These are phyloP conservation scores for Leishmania aethiopica DNA, from an alignment of 208 protist genomes.

Conservation along the genomic window DNA sequence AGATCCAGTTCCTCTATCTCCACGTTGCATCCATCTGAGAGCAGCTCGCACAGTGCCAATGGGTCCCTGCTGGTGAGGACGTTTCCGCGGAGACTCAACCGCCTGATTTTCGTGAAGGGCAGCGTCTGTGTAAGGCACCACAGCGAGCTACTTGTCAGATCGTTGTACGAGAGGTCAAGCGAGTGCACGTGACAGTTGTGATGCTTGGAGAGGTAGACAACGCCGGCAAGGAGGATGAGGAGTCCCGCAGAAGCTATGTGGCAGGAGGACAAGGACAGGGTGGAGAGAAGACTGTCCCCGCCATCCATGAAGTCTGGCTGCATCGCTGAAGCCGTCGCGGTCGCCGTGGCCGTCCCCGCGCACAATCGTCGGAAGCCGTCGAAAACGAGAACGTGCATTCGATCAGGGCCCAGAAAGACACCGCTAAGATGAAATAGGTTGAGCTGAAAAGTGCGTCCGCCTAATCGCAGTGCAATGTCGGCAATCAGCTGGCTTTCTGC, in stretches of 20 bases:
- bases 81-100: slow-evolving; percentile 78
- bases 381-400: slow-evolving; percentile 66
- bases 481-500: slow-evolving; percentile 64
- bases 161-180: slow-evolving; percentile 84
- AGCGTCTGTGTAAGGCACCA: slow-evolving; percentile 56
- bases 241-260: slow-evolving; percentile 57
- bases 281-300: slow-evolving; percentile 30
- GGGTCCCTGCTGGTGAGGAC: slow-evolving; percentile 44
- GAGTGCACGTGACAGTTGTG: slow-evolving; percentile 13
- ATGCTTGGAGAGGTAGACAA: slow-evolving; percentile 28
- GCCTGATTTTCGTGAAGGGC: slow-evolving; percentile 42
- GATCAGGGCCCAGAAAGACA: slow-evolving; percentile 56
- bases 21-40: slow-evolving; percentile 52
- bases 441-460: slow-evolving; percentile 34
- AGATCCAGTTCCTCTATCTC: slow-evolving; percentile 78
- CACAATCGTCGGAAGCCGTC: slow-evolving; percentile 47
- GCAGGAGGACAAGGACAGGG: slow-evolving; percentile 74
- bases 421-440: slow-evolving; percentile 73
- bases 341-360: neutral
- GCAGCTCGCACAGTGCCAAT: slow-evolving; percentile 57
- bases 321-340: neutral
- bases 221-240: slow-evolving; percentile 53
- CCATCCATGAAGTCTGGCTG: neutral
- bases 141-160: slow-evolving; percentile 41
- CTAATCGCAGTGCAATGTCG: slow-evolving; percentile 54